phyloP scores from a whole-genome alignment of 228 moss, liverwort and hornwort species.

The Sphagnum fallax region DNA sequence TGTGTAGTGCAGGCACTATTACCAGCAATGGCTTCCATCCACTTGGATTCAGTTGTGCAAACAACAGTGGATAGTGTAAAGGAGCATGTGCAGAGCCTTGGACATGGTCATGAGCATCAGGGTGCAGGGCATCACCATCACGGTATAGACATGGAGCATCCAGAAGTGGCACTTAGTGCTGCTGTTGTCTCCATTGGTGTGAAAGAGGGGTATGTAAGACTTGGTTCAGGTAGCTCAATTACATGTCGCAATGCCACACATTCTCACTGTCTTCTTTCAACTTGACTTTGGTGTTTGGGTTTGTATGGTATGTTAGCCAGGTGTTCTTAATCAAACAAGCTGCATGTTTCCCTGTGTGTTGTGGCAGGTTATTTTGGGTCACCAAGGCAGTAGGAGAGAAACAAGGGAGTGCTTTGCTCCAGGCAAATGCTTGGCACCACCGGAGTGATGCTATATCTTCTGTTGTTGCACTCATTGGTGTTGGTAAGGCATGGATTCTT shows the following conservation, averaged over 20 bases:
- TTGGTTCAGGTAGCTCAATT: not conserved
- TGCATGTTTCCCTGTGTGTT: not conserved
- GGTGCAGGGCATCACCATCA: constrained; percentile 59
- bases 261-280: no score
- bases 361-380: constrained; percentile 71
- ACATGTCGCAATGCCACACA: not conserved
- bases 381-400: constrained; percentile 73
- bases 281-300: no score
- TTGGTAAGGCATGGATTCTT: constrained; percentile 35
- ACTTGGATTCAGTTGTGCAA: constrained; percentile 52
- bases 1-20: constrained; percentile 27
- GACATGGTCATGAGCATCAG: constrained; percentile 39
- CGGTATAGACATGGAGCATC: constrained; percentile 90
- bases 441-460: constrained; percentile 96
- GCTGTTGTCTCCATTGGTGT: constrained; percentile 82
- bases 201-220: constrained; percentile 73
- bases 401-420: constrained; percentile 75
- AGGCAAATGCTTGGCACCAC: constrained; percentile 99
- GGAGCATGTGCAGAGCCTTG: constrained; percentile 32
- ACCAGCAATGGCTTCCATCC: constrained; percentile 51
- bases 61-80: constrained; percentile 28
- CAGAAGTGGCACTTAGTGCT: constrained; percentile 81
- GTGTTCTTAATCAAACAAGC: no score
- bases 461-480: constrained; percentile 79
- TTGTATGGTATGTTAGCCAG: no score